Conservation (phyloP, 1,284 basidiomycete species). For the Irpex lacteus region DNA sequence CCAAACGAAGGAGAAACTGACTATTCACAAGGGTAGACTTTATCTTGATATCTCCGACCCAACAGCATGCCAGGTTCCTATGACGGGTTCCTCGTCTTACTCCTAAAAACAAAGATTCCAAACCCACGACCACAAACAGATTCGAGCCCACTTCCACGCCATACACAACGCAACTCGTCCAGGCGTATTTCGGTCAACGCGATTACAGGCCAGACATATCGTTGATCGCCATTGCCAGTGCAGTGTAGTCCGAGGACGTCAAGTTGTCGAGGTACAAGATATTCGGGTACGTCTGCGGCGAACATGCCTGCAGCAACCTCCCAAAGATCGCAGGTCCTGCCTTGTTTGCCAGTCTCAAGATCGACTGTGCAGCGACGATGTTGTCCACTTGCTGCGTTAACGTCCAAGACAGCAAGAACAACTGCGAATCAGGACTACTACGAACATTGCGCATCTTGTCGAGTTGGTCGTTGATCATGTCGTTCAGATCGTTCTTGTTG, state of each 20-base stretch:
- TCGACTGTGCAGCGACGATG: background rate
- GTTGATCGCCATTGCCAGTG: constrained; percentile 5
- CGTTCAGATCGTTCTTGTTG: background rate
- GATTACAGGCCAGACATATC: background rate
- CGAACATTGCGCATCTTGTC: constrained; percentile 2
- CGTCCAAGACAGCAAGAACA: constrained; percentile 11
- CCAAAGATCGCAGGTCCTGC: background rate
- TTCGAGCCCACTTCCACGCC: no score
- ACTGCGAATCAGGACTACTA: background rate
- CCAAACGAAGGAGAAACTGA: no score
- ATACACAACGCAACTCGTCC: no score
- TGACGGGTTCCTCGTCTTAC: no score
- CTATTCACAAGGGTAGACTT: no score
- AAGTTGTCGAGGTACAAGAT: constrained; percentile 8
- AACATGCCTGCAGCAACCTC: background rate
- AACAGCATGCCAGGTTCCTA: no score
- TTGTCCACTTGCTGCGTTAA: constrained; percentile 4
- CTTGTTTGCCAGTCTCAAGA: background rate
- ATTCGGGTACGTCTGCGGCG: constrained; percentile 4
- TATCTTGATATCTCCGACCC: no score
- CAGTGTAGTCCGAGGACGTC: background rate
- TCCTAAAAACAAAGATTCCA: no score
- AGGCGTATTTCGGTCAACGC: no score
- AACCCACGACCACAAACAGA: no score
- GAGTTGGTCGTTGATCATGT: constrained; percentile 7